Evolutionary conservation across 371 early-diverging fungal species (phyloP).

Genomic region (Apophysomyces trapeziformis): DNA sequence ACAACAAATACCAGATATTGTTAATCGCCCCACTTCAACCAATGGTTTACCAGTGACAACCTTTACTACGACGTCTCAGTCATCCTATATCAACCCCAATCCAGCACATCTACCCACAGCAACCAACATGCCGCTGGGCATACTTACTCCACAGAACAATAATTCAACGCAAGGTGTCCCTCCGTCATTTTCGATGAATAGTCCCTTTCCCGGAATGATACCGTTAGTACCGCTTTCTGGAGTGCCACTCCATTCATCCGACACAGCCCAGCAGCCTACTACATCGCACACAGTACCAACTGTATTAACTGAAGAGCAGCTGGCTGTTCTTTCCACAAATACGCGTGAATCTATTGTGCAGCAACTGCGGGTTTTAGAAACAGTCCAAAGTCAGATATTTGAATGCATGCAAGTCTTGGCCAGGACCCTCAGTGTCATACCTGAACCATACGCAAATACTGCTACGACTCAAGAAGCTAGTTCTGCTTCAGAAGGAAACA

Average conservation of each 20-base stretch:
- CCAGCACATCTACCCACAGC: neutral
- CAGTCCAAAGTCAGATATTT: constrained; percentile 67
- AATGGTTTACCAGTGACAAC: neutral
- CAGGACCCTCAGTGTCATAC: constrained; percentile 56
- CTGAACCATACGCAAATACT: constrained; percentile 18
- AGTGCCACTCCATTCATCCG: constrained; percentile 1
- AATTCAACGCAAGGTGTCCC: neutral
- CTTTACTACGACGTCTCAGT: neutral
- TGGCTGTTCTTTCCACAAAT: constrained; percentile 53
- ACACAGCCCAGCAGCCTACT: constrained; percentile 11
- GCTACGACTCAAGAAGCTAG: neutral
- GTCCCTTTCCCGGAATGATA: constrained; percentile 33
- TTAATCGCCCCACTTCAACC: neutral
- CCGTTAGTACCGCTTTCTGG: constrained; percentile 32
- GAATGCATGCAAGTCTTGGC: constrained; percentile 62
- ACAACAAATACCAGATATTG: neutral
- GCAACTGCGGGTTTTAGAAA: constrained; percentile 60
- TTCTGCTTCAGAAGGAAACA: neutral
- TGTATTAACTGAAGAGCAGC: constrained; percentile 61
- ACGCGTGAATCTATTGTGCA: constrained; percentile 64
- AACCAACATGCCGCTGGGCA: neutral
- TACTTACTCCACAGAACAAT: constrained; percentile 4
- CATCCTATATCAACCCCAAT: neutral
- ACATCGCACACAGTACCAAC: constrained; percentile 36
- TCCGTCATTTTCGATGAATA: constrained; percentile 3